Conservation (phyloP, 768 basidiomycete genomes). For the Panaeolus papilionaceus region DNA sequence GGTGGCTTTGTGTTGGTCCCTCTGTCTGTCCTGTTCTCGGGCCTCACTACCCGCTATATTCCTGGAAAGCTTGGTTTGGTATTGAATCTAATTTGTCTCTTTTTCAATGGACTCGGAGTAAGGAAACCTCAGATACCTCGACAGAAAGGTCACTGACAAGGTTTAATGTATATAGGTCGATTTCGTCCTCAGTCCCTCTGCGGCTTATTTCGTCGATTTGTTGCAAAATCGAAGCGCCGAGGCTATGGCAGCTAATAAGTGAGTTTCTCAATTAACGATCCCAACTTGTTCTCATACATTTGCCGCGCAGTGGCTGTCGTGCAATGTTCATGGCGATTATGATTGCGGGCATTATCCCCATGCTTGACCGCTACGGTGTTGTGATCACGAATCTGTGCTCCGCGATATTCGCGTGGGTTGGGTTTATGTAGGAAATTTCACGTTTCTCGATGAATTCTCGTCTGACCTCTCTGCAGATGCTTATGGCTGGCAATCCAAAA, state of each 20-base stretch:
- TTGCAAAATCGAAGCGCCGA: conserved; percentile 68
- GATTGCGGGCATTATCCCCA: conserved; percentile 56
- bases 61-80: conserved; percentile 54
- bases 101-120: conserved; percentile 73
- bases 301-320: conserved; percentile 49
- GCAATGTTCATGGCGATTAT: conserved; percentile 48
- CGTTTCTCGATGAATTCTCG: background rate
- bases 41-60: conserved; percentile 58
- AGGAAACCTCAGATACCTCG: background rate
- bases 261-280: background rate
- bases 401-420: conserved; percentile 53
- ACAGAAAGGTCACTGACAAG: background rate
- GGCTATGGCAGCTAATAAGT: conserved; percentile 62
- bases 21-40: conserved; percentile 52
- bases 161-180: conserved; percentile 50
- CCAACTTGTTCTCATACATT: background rate
- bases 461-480: conserved; percentile 39
- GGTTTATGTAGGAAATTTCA: conserved; percentile 52
- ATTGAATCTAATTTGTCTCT: conserved; percentile 60
- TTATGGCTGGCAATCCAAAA: conserved; percentile 60
- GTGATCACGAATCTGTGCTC: conserved; percentile 51
- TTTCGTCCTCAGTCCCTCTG: conserved; percentile 57
- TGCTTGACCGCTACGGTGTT: conserved; percentile 60
- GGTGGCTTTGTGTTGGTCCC: conserved; percentile 59
- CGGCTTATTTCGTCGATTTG: conserved; percentile 66